phyloP scores from a whole-genome alignment of 129 eudicot genomes.

The Pseudognaphalium luteoalbum region DNA sequence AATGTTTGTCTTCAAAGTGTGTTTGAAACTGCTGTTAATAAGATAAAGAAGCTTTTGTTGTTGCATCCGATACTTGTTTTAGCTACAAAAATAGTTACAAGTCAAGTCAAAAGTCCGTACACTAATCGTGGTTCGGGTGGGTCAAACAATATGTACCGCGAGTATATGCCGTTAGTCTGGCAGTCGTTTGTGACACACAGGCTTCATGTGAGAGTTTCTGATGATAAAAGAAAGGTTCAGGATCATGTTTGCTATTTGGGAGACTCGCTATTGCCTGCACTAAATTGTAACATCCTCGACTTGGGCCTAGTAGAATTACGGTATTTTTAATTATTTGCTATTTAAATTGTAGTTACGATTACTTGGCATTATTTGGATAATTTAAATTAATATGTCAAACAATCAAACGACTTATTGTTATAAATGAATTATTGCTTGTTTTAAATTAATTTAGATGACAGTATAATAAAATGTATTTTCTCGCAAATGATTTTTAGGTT shows the following conservation, averaged over 20 bases:
- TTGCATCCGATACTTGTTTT: conserved; percentile 85
- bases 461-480: too few species aligned
- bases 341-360: too few species aligned
- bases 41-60: conserved; percentile 53
- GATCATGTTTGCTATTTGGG: conserved; percentile 44
- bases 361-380: too few species aligned
- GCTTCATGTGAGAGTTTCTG: conserved; percentile 57
- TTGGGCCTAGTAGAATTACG: too few species aligned
- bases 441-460: too few species aligned
- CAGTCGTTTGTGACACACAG: conserved; percentile 83
- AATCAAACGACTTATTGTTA: too few species aligned
- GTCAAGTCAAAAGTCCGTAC: conserved; percentile 50
- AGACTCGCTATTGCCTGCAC: conserved; percentile 77
- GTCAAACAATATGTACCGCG: conserved; percentile 47
- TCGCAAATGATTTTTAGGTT: too few species aligned
- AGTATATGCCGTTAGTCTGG: conserved; percentile 92
- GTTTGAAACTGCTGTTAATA: conserved; percentile 61
- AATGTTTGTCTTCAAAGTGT: conserved; percentile 67
- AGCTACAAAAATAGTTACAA: conserved; percentile 63
- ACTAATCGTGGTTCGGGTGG: conserved; percentile 38
- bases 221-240: conserved; percentile 38
- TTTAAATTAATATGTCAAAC: too few species aligned
- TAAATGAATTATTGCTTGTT: too few species aligned
- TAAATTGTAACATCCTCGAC: too few species aligned
- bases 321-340: too few species aligned